Percentiles rank a stretch among this genome's conserved stretches.
phyloP scores from a whole-genome alignment of 108 stramenopile species.

The Seminavis robusta region DNA sequence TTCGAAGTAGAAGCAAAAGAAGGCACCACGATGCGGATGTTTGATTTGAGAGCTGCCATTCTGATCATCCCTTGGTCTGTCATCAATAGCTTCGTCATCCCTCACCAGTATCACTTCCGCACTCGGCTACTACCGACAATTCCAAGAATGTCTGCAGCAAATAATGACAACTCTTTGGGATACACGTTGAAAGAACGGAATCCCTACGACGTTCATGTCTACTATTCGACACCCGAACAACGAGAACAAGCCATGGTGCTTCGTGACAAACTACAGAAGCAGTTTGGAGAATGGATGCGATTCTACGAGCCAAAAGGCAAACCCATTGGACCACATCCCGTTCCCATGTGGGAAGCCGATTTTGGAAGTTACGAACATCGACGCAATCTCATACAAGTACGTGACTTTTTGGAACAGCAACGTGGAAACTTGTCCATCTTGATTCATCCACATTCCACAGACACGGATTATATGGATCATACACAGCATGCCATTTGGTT shows the following conservation, averaged over 20 bases:
- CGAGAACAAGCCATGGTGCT: conserved; percentile 5
- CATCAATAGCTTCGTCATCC: no score
- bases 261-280: neutral
- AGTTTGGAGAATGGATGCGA: conserved; percentile 11
- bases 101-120: no score
- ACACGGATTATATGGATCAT: conserved; percentile 19
- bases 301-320: conserved; percentile 5
- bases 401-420: conserved; percentile 1
- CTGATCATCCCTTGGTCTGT: no score
- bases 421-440: conserved; percentile 6
- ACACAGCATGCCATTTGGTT: conserved; percentile 13
- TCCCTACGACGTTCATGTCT: conserved; percentile 19
- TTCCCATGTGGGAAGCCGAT: conserved; percentile 26
- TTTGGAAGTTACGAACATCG: conserved; percentile 17
- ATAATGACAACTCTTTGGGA: no score
- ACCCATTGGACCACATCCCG: conserved; percentile 18
- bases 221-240: conserved; percentile 1
- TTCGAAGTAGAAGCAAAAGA: no score
- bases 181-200: conserved; percentile 12
- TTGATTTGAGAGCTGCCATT: no score
- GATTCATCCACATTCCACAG: conserved; percentile 18
- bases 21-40: no score
- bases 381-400: neutral
- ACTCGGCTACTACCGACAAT: no score
- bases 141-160: no score